Conservation (phyloP, 1,139 yeast species). For the Petasospora fabianii region DNA sequence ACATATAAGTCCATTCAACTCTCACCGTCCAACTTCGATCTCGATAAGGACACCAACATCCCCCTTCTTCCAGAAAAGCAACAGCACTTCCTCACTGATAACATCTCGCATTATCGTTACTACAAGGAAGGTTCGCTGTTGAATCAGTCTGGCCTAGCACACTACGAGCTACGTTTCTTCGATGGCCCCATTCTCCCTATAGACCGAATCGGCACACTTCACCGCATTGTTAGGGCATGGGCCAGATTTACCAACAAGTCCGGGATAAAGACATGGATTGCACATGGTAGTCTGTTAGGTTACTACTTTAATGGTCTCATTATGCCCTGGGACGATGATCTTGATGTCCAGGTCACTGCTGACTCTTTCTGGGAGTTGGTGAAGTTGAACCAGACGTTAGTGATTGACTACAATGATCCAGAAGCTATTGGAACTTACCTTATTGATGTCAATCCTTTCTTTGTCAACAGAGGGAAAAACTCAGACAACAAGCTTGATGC, state of each 20-base stretch:
- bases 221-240: slow-evolving; percentile 52
- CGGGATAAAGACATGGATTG: slow-evolving; percentile 51
- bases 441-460: slow-evolving; percentile 46
- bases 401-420: slow-evolving; percentile 44
- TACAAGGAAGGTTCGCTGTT: slow-evolving; percentile 35
- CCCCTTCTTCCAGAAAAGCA: slow-evolving; percentile 3
- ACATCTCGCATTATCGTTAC: slow-evolving; percentile 20
- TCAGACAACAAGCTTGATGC: slow-evolving; percentile 56
- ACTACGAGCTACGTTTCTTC: slow-evolving; percentile 45
- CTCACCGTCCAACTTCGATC: slow-evolving; percentile 9
- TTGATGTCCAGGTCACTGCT: slow-evolving; percentile 54
- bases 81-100: slow-evolving; percentile 3
- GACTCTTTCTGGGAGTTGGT: slow-evolving; percentile 37
- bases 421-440: slow-evolving; percentile 43
- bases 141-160: slow-evolving; percentile 29
- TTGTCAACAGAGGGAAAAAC: slow-evolving; percentile 33
- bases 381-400: slow-evolving; percentile 43
- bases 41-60: slow-evolving; percentile 1
- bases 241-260: slow-evolving; percentile 42
- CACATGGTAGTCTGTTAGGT: slow-evolving; percentile 57
- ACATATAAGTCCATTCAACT: slow-evolving; percentile 5
- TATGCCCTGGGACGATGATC: slow-evolving; percentile 62
- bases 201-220: slow-evolving; percentile 43
- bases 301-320: slow-evolving; percentile 60
- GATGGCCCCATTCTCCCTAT: slow-evolving; percentile 33